Conservation (phyloP, 164 flowering plant genomes). For the Umbilicus rupestris region DNA sequence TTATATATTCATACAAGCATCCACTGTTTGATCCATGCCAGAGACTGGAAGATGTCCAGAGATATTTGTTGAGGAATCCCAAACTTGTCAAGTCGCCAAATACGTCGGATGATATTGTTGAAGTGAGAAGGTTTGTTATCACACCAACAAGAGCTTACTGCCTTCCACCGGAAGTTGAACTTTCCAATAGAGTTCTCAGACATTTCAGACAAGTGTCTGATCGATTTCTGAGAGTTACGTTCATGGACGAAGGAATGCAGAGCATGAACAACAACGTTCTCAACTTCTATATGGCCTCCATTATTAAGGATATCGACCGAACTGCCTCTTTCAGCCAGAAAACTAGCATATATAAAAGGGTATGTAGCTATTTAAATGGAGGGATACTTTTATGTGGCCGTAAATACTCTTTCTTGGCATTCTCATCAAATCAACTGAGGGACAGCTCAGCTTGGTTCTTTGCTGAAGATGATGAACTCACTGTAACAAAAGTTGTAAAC, state of each 20-base stretch:
- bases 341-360: constrained; percentile 55
- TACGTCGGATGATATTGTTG: constrained; percentile 38
- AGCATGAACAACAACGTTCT: constrained; percentile 45
- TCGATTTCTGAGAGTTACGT: constrained; percentile 84
- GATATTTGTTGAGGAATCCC: constrained; percentile 64
- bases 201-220: constrained; percentile 50
- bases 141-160: constrained; percentile 90
- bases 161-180: constrained; percentile 84
- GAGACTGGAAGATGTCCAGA: constrained; percentile 48
- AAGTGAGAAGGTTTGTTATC: constrained; percentile 70
- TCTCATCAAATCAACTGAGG: constrained; percentile 81
- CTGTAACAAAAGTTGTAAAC: constrained; percentile 23
- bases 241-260: constrained; percentile 89
- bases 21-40: constrained; percentile 53
- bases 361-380: constrained; percentile 34
- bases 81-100: constrained; percentile 31
- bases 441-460: constrained; percentile 97
- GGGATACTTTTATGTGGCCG: constrained; percentile 83
- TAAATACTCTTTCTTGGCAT: constrained; percentile 73
- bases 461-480: constrained; percentile 41
- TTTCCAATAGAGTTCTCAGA: constrained; percentile 83
- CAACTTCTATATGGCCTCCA: constrained; percentile 47
- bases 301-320: constrained; percentile 45
- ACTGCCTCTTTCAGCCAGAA: constrained; percentile 35
- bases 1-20: constrained; percentile 43